Percentiles rank a stretch among this genome's conserved stretches.
Evolutionary conservation across 106 monocot species (phyloP).

Genomic region (Gastrodia elata): DNA sequence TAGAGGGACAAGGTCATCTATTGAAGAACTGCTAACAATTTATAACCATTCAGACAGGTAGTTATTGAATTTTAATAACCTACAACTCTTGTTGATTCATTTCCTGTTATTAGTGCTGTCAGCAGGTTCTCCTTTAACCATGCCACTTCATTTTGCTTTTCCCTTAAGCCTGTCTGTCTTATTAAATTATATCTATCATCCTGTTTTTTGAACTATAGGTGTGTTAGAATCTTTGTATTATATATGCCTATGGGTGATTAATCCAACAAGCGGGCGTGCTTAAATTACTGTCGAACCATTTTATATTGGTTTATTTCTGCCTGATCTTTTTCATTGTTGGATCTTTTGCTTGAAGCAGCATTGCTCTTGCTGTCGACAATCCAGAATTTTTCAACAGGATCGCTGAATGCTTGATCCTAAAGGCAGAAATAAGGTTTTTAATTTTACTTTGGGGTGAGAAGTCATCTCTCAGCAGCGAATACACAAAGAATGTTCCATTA

Average conservation of each 20-base stretch:
- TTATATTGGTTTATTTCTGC: conserved; percentile 3
- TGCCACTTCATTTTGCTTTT: too few species aligned
- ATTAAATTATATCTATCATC: too few species aligned
- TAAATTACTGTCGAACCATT: background rate
- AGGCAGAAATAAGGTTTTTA: conserved; percentile 39
- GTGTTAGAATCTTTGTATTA: too few species aligned
- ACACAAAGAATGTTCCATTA: conserved; percentile 23
- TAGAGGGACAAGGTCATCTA: conserved; percentile 75
- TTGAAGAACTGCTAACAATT: conserved; percentile 68
- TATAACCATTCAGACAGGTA: conserved; percentile 91
- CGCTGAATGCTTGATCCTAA: conserved; percentile 35
- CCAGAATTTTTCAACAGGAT: conserved; percentile 68
- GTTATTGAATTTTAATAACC: background rate
- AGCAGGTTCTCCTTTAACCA: too few species aligned
- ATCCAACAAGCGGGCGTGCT: too few species aligned
- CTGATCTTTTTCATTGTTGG: conserved; percentile 4
- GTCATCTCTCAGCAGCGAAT: conserved; percentile 25
- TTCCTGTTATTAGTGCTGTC: too few species aligned
- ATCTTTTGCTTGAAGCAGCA: conserved; percentile 25
- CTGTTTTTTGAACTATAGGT: too few species aligned
- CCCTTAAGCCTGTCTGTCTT: too few species aligned
- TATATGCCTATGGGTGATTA: too few species aligned
- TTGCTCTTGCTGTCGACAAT: conserved; percentile 70
- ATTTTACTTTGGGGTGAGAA: conserved; percentile 88
- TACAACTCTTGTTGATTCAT: too few species aligned